A percentile compares a stretch with the other conserved stretches of the same genome.
These are phyloP conservation scores for Euptelea pleiosperma DNA, from an alignment of 164 flowering plant species.

Conservation along the genomic window DNA sequence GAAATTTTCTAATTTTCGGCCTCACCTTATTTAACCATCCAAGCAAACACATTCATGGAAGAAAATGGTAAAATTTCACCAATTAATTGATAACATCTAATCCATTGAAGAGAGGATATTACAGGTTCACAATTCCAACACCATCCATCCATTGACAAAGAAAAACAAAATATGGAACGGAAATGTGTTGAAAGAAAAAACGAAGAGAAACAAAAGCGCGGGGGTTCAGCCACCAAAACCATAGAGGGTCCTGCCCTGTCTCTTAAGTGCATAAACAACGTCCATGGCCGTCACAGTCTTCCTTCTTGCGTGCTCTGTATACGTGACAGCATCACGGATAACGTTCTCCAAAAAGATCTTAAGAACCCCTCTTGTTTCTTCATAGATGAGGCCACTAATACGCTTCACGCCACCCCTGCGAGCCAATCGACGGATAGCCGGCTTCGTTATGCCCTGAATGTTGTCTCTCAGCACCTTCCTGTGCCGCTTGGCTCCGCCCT, in stretches of 20 bases:
- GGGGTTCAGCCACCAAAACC: too few species aligned
- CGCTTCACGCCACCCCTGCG: slow-evolving; percentile 18
- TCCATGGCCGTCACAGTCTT: slow-evolving; percentile 18
- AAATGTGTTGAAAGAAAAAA: too few species aligned
- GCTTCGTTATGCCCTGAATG: slow-evolving; percentile 22
- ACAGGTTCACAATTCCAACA: too few species aligned
- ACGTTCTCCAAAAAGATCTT: slow-evolving; percentile 23
- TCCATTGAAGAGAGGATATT: too few species aligned
- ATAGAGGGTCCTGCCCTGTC: slow-evolving; percentile 16
- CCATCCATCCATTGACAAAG: too few species aligned
- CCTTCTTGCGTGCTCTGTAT: slow-evolving; percentile 15
- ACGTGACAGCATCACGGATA: slow-evolving; percentile 21
- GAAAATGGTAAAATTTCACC: too few species aligned
- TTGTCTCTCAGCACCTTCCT: slow-evolving; percentile 18
- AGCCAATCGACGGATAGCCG: slow-evolving; percentile 16
- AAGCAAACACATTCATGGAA: too few species aligned
- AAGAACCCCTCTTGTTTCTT: slow-evolving; percentile 20
- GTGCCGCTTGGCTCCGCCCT: slow-evolving; percentile 19
- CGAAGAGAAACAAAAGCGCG: too few species aligned
- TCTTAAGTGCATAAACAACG: slow-evolving; percentile 14
- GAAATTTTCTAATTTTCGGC: too few species aligned
- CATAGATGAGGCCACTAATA: slow-evolving; percentile 21
- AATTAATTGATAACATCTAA: too few species aligned
- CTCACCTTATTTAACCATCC: too few species aligned
- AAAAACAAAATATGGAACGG: too few species aligned